Base-by-base conservation (phyloP, 768 basidiomycete genomes). In the Mrakia hoshinonis region DNA sequence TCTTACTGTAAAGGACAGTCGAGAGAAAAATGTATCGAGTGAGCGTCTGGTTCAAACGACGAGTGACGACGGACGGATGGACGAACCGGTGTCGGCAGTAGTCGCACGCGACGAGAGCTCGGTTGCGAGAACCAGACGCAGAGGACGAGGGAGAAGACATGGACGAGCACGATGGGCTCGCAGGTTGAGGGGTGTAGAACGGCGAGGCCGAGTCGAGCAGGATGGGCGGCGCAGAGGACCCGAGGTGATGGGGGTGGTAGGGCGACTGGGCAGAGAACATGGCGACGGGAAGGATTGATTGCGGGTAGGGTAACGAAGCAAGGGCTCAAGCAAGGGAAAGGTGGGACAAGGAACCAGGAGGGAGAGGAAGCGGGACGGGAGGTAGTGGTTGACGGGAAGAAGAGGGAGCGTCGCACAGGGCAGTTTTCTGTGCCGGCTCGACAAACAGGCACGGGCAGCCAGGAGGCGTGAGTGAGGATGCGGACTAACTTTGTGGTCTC, bases 1-100 rank as follows among this genome's bases (percentile, higher is more conserved):
- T 61, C 9, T 61, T 61, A 13, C 58, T 61, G 58, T 34, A 24
- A 1, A 34, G 7, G 36, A 7, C 31, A 36, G n/a, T n/a, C 31
- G 34, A 61, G 34, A 31, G 36, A 22, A 51, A 6, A 51, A 51
- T 11, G 49, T n/a, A n/a, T n/a, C 49, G 1, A n/a, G 36, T 34
- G 31, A 34, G 15, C 10, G n/a, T 11, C n/a, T 5, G 54, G 22
- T 26, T 11, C n/a, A 55, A 29, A 54, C 20, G 29, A 58, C 12
- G 18, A 61, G 22, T 18, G 6, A 22, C 64, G 38, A 76, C 34
- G 36, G 11, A 5, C 22, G 15, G n/a, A 22, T 31, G 11, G 65
- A 72, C 77, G 75, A 54, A 78, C 77, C 77, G 49, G 63, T 78
- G 76, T 64, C 77, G 64, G 60, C 77, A 78, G 69, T 78, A 78